Evolutionary conservation across 2,329 filamentous ascomycete species (phyloP), one percentile per base, ranked within the genome.

Genomic region (Ramularia collo-cygni): DNA sequence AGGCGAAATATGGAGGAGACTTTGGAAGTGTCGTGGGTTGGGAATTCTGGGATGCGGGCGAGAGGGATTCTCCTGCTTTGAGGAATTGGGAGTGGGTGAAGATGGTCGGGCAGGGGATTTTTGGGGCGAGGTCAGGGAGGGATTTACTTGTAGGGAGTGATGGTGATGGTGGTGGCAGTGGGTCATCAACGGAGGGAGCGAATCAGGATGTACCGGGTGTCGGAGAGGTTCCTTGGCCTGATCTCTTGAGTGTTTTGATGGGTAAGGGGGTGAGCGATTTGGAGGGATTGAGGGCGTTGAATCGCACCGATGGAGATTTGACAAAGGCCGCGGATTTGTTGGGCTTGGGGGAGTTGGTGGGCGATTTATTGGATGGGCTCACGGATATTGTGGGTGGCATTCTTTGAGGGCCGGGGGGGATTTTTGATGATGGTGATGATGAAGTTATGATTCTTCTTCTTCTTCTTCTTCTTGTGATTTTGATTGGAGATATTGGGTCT

Each of bases 11-110:
- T 27, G 29, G 38, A 4, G 48, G 47, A 17, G 54, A 57, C n/a
- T 53, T 54, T 8, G 48, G 52, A 16, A 18, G 15, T 16, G 51
- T 47, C 2, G 49, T 51, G 2, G 53, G 55, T 6, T 58, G 56
- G 56, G 56, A 59, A 42, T 59, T 57, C 33, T 58, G 50, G 50
- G 53, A 53, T 32, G 49, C 52, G 13, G 51, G 52, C 4, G 42
- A 31, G 7, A 36, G 32, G 3, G 49, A 52, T 18, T 12, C 15
- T 33, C 31, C 31, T 18, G 31, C 31, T 13, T 33, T 33, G 14
- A 7, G n/a, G 31, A 33, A 33, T 17, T 17, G 10, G 12, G 15
- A 33, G 31, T 33, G 31, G 31, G 31, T 17, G 16, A 12, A 31
- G 24, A 5, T 44, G 28, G 29, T 28, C 29, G 21, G 6, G 21